A percentile compares a stretch with the other conserved stretches of the same genome.
These are phyloP conservation scores for Cryptococcus wingfieldii DNA, from an alignment of 1,284 basidiomycete species.

Conservation along the genomic window DNA sequence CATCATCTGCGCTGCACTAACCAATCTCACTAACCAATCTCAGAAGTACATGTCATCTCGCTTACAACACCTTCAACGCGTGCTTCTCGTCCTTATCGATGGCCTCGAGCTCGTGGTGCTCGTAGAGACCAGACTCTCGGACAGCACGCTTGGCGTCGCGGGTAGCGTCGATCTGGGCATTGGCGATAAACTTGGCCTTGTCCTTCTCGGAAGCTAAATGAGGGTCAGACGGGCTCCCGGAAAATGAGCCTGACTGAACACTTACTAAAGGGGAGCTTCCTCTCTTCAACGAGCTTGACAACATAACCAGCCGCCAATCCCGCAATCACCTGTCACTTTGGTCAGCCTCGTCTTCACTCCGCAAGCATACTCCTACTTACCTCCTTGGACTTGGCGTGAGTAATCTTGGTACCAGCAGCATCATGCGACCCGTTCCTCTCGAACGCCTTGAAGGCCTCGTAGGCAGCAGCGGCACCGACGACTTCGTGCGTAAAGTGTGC, in stretches of 20 bases:
- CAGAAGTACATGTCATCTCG: background rate
- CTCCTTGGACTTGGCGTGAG: slow-evolving; percentile 27
- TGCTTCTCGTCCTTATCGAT: slow-evolving; percentile 33
- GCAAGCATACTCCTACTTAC: background rate
- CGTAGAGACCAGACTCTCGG: slow-evolving; percentile 31
- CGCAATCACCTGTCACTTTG: slow-evolving; percentile 24
- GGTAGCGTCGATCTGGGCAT: slow-evolving; percentile 23
- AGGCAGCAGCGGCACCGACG: slow-evolving; percentile 36
- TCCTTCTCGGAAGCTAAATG: slow-evolving; percentile 23
- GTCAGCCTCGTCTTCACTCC: background rate
- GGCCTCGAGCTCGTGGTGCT: slow-evolving; percentile 24
- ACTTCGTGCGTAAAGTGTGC: slow-evolving; percentile 34
- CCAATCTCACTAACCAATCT: background rate
- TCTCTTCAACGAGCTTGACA: slow-evolving; percentile 33
- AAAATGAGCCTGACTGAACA: background rate
- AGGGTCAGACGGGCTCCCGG: background rate
- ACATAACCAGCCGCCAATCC: slow-evolving; percentile 28
- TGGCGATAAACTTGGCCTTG: slow-evolving; percentile 26
- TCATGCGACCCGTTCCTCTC: slow-evolving; percentile 25
- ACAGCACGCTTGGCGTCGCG: slow-evolving; percentile 33
- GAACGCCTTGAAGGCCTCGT: slow-evolving; percentile 34
- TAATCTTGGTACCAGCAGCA: slow-evolving; percentile 17
- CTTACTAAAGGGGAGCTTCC: slow-evolving; percentile 35
- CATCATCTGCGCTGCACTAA: background rate
- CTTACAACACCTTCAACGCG: slow-evolving; percentile 19